phyloP scores from a whole-genome alignment of 2,329 filamentous ascomycete species.

The Diaporthe destruens region DNA sequence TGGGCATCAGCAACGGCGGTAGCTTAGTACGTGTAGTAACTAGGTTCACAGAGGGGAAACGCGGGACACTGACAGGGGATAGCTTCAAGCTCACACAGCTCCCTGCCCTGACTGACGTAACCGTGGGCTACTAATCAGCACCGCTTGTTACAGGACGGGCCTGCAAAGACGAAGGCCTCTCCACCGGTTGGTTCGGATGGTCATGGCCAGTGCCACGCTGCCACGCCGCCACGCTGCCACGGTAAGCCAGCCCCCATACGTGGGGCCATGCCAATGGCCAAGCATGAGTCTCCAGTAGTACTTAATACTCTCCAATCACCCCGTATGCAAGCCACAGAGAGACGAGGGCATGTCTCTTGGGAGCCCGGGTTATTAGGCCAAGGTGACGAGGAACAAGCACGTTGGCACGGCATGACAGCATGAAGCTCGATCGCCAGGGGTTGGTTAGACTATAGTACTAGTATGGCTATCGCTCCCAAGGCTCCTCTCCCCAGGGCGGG shows the following conservation, averaged over 20 bases:
- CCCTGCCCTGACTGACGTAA: conserved; percentile 31
- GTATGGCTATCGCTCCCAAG: background rate
- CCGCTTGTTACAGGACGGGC: conserved; percentile 13
- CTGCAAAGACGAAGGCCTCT: background rate
- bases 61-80: background rate
- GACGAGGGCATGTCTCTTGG: background rate
- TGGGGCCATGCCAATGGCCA: too few species aligned
- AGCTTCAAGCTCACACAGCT: conserved; percentile 28
- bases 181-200: conserved; percentile 1
- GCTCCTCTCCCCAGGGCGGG: background rate
- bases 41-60: conserved; percentile 13
- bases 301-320: background rate
- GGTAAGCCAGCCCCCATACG: background rate
- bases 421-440: conserved; percentile 8
- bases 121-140: conserved; percentile 1
- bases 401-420: too few species aligned
- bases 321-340: background rate
- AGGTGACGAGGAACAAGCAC: background rate
- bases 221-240: background rate
- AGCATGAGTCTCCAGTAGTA: background rate
- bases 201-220: background rate
- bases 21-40: background rate
- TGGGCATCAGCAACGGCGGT: background rate
- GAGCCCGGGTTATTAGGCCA: background rate
- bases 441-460: background rate